Percentiles rank a stretch among this genome's conserved stretches.
These are phyloP conservation scores for Trametes polyzona DNA, from an alignment of 1,284 basidiomycete genomes.

Conservation along the genomic window DNA sequence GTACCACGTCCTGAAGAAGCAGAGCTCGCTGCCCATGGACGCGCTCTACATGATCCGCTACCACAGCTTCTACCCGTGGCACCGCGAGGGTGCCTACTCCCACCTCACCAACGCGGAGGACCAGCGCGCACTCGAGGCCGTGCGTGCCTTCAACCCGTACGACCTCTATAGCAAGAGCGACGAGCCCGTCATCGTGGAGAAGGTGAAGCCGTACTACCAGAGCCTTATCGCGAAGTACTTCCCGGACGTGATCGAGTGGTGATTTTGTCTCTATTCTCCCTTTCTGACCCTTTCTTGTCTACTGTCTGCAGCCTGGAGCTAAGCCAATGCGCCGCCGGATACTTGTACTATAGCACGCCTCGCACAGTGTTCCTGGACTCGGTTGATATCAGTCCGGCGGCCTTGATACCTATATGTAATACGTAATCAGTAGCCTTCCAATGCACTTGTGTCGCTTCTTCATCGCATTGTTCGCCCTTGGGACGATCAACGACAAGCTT, in stretches of 20 bases:
- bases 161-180: constrained; percentile 92
- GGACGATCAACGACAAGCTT: not conserved
- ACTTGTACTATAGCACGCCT: constrained; percentile 10
- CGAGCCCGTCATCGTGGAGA: constrained; percentile 61
- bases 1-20: constrained; percentile 77
- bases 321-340: not conserved
- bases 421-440: not conserved
- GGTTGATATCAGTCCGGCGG: not conserved
- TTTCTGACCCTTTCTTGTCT: not conserved
- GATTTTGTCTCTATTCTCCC: constrained; percentile 24
- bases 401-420: constrained; percentile 6
- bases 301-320: not conserved
- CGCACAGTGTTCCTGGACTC: not conserved
- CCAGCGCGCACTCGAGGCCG: constrained; percentile 62
- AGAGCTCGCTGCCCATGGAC: constrained; percentile 80
- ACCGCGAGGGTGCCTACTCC: constrained; percentile 81
- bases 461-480: not conserved
- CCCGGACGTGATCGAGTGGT: constrained; percentile 81
- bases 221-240: constrained; percentile 85
- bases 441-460: no score
- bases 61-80: constrained; percentile 96
- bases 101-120: constrained; percentile 80
- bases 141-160: constrained; percentile 85
- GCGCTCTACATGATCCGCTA: constrained; percentile 92
- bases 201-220: constrained; percentile 83